Conservation (phyloP, 1,284 basidiomycete species). For the Marasmius tenuissimus region DNA sequence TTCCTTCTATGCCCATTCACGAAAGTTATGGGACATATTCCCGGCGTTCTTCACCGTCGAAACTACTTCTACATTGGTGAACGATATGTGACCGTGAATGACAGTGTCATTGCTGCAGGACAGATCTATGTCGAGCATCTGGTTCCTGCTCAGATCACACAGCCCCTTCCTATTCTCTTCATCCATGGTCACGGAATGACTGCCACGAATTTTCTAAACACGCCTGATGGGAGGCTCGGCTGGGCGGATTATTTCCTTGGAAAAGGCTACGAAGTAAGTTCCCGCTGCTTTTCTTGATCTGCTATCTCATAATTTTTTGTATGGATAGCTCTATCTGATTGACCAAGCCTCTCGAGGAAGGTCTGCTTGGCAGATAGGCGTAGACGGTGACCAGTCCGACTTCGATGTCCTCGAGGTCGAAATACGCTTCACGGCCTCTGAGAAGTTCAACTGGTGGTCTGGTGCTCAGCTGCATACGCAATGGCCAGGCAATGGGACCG, state of each 20-base stretch:
- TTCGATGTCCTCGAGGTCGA: conserved; percentile 34
- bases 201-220: conserved; percentile 47
- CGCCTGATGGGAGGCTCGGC: conserved; percentile 47
- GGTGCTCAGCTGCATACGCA: conserved; percentile 47
- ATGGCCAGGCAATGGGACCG: conserved; percentile 49
- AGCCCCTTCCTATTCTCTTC: conserved; percentile 40
- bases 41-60: conserved; percentile 37
- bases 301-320: background rate
- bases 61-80: conserved; percentile 47
- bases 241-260: conserved; percentile 51
- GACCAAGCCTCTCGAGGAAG: conserved; percentile 50
- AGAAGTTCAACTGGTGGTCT: conserved; percentile 42
- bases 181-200: conserved; percentile 52
- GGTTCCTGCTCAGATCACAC: conserved; percentile 35
- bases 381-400: conserved; percentile 36
- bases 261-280: conserved; percentile 43
- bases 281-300: background rate
- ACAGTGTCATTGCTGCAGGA: conserved; percentile 32
- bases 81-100: conserved; percentile 28
- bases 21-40: background rate
- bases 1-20: conserved; percentile 34
- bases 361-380: conserved; percentile 42
- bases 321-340: conserved; percentile 44
- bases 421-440: conserved; percentile 43
- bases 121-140: conserved; percentile 52